phyloP scores from a whole-genome alignment of 2,329 filamentous ascomycete genomes.

The Claviceps digitariae region DNA sequence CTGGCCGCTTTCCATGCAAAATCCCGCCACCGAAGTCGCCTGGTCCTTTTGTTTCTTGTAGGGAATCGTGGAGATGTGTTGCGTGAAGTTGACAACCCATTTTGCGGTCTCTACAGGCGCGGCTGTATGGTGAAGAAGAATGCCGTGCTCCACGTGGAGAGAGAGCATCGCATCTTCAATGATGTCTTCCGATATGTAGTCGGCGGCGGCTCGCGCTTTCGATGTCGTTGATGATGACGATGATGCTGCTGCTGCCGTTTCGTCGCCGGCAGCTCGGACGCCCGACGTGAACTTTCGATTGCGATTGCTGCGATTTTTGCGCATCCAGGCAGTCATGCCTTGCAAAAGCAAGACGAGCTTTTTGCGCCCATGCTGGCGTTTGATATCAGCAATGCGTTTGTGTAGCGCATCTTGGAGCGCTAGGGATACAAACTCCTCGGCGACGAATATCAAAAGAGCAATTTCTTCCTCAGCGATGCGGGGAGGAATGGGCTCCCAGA shows the following conservation, averaged over 20 bases:
- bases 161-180: conserved; percentile 59
- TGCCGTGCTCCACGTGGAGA: conserved; percentile 53
- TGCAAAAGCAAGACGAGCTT: conserved; percentile 59
- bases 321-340: conserved; percentile 51
- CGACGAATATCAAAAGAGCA: conserved; percentile 46
- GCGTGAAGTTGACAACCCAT: conserved; percentile 62
- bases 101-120: conserved; percentile 50
- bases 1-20: conserved; percentile 71
- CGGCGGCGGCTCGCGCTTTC: conserved; percentile 19
- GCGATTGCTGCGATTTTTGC: conserved; percentile 52
- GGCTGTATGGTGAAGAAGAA: conserved; percentile 56
- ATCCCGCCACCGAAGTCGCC: conserved; percentile 41
- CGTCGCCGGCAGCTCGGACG: conserved; percentile 34
- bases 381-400: conserved; percentile 42
- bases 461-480: conserved; percentile 44
- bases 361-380: conserved; percentile 35
- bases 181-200: conserved; percentile 50
- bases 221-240: conserved; percentile 16
- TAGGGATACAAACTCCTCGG: conserved; percentile 52
- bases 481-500: conserved; percentile 49
- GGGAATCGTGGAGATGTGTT: conserved; percentile 64
- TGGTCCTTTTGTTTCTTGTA: conserved; percentile 46
- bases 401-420: conserved; percentile 40
- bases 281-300: conserved; percentile 56
- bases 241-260: conserved; percentile 15